Evolutionary conservation across 805 yeast species (phyloP).

Genomic region (Yarrowia deformans): DNA sequence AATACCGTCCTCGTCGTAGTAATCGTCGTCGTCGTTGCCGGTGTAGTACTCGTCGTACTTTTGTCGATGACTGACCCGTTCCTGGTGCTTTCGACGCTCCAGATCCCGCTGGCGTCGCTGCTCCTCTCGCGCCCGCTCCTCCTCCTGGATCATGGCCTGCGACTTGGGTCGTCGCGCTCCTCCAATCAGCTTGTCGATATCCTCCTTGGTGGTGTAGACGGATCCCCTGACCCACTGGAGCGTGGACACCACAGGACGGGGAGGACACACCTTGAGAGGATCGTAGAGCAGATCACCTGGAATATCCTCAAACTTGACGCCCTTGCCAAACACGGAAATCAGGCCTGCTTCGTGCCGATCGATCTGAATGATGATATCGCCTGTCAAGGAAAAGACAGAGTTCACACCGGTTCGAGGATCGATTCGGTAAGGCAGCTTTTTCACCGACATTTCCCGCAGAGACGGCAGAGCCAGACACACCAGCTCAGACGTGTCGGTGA

Average conservation of each 20-base stretch:
- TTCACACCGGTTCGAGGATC: constrained; percentile 55
- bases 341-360: constrained; percentile 63
- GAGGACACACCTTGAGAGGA: constrained; percentile 70
- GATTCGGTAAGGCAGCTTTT: constrained; percentile 56
- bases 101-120: constrained; percentile 44
- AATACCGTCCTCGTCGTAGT: constrained; percentile 39
- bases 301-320: constrained; percentile 47
- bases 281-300: constrained; percentile 70
- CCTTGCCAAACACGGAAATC: constrained; percentile 59
- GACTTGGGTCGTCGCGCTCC: constrained; percentile 75
- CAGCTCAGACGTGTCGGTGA: constrained; percentile 44
- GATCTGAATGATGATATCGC: constrained; percentile 59
- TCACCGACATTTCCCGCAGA: constrained; percentile 62
- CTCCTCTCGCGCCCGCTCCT: constrained; percentile 45
- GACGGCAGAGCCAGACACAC: constrained; percentile 63
- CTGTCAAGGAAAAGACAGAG: constrained; percentile 54
- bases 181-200: constrained; percentile 69
- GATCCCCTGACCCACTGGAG: constrained; percentile 88
- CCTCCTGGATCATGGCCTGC: constrained; percentile 52
- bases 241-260: constrained; percentile 79
- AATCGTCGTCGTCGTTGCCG: constrained; percentile 1
- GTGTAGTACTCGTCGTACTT: constrained; percentile 24
- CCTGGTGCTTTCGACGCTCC: constrained; percentile 19
- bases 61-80: constrained; percentile 2
- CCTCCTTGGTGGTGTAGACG: constrained; percentile 64